These are phyloP conservation scores for Cerrena zonata DNA, from an alignment of 1,284 basidiomycete genomes.

Conservation along the genomic window DNA sequence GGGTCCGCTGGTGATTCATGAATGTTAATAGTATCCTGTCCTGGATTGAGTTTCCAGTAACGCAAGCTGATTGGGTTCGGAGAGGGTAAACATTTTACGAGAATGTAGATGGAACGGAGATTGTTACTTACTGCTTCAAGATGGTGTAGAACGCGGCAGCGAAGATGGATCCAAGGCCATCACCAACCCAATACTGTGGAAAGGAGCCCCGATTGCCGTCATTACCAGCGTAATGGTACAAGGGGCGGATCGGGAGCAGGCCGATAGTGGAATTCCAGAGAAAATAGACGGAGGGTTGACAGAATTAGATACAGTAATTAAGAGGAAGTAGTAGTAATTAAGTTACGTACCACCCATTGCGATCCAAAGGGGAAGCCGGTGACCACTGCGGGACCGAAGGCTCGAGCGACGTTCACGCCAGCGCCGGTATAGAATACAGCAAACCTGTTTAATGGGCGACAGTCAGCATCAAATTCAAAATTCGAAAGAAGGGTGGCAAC, in stretches of 20 bases:
- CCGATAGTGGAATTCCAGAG: too few species aligned
- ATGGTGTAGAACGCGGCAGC: constrained; percentile 51
- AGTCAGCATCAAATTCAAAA: not conserved
- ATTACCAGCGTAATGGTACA: not conserved
- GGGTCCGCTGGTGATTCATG: constrained; percentile 36
- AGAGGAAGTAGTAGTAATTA: constrained; percentile 4
- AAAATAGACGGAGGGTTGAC: not conserved
- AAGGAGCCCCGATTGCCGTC: too few species aligned
- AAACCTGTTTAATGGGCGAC: constrained; percentile 17
- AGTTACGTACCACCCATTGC: constrained; percentile 56
- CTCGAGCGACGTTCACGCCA: constrained; percentile 65
- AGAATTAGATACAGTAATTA: not conserved
- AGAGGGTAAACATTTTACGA: too few species aligned
- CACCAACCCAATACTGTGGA: constrained; percentile 55
- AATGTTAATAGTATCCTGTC: constrained; percentile 40
- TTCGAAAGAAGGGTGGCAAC: too few species aligned
- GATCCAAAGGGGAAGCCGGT: constrained; percentile 46
- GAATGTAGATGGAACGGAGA: not conserved
- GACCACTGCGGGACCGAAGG: constrained; percentile 71
- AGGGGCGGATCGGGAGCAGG: constrained; percentile 1
- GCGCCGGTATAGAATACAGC: constrained; percentile 55
- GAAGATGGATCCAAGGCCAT: constrained; percentile 54
- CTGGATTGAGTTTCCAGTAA: constrained; percentile 51
- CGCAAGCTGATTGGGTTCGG: too few species aligned
- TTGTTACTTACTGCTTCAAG: constrained; percentile 48